These are phyloP conservation scores for Alternaria brassicicola DNA, from an alignment of 2,329 filamentous ascomycete genomes.

Conservation along the genomic window DNA sequence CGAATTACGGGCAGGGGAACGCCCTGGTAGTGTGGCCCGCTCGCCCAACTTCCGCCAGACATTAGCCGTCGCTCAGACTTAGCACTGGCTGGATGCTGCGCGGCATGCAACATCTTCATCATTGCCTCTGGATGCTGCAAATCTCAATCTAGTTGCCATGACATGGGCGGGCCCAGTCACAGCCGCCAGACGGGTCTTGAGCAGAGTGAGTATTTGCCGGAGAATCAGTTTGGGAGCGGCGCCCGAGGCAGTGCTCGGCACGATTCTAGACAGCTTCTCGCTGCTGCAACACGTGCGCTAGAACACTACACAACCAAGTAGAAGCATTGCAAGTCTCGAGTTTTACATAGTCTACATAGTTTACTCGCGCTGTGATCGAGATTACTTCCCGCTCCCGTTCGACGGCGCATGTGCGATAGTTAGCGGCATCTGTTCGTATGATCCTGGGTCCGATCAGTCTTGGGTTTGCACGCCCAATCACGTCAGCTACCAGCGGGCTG, in stretches of 20 bases:
- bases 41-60: slow-evolving; percentile 26
- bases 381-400: slow-evolving; percentile 40
- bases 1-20: slow-evolving; percentile 31
- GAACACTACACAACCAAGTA: neutral
- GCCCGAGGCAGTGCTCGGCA: neutral
- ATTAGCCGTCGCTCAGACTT: slow-evolving; percentile 22
- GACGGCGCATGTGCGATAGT: slow-evolving; percentile 33
- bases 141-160: neutral
- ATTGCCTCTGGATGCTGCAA: neutral
- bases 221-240: slow-evolving; percentile 4
- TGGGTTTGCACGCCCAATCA: slow-evolving; percentile 12
- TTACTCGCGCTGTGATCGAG: slow-evolving; percentile 28
- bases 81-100: neutral
- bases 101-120: neutral
- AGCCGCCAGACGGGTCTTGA: neutral
- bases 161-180: neutral
- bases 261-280: neutral
- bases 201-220: neutral
- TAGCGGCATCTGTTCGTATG: slow-evolving; percentile 33
- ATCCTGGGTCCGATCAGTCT: slow-evolving; percentile 42
- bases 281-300: slow-evolving; percentile 4
- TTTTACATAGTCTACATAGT: slow-evolving; percentile 11
- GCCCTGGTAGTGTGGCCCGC: slow-evolving; percentile 37
- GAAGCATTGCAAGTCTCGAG: neutral
- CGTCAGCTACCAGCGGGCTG: neutral